These are phyloP conservation scores for Botrytis sinoallii DNA, from an alignment of 2,329 filamentous ascomycete genomes.

Conservation along the genomic window DNA sequence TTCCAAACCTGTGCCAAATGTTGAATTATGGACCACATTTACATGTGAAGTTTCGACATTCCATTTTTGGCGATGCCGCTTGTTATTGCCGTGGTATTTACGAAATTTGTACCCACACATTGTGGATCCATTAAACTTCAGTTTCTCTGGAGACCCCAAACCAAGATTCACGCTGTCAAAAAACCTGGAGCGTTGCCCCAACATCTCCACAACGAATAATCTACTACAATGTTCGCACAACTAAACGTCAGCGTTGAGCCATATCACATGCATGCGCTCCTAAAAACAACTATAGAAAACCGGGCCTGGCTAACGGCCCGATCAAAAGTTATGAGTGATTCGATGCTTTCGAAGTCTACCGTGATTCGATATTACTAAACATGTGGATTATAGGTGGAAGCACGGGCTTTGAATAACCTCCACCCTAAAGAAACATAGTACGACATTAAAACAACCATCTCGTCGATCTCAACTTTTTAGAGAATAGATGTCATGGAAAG, in stretches of 20 bases:
- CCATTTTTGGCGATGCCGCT: not conserved
- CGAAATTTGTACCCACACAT: not conserved
- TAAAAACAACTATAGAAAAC: not conserved
- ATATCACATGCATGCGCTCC: conserved; percentile 1
- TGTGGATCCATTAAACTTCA: not conserved
- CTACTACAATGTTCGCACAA: not conserved
- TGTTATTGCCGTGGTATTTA: not conserved
- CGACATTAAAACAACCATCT: not conserved
- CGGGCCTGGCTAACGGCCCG: not conserved
- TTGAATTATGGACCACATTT: not conserved
- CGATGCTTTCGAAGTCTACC: not conserved
- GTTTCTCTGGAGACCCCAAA: conserved; percentile 13
- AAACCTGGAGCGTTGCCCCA: not conserved
- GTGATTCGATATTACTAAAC: not conserved
- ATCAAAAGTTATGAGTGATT: not conserved
- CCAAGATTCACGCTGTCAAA: not conserved
- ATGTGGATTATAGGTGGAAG: not conserved
- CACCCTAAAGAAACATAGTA: not conserved
- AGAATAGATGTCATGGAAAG: not conserved
- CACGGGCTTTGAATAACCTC: not conserved
- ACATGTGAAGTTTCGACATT: not conserved
- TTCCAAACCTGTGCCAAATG: not conserved
- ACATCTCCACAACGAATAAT: not conserved
- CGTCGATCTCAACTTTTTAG: not conserved
- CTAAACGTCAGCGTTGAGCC: not conserved